Evolutionary conservation across 2,329 filamentous ascomycete species (phyloP), one percentile per base, ranked within the genome.

Genomic region (Seiridium unicorne): DNA sequence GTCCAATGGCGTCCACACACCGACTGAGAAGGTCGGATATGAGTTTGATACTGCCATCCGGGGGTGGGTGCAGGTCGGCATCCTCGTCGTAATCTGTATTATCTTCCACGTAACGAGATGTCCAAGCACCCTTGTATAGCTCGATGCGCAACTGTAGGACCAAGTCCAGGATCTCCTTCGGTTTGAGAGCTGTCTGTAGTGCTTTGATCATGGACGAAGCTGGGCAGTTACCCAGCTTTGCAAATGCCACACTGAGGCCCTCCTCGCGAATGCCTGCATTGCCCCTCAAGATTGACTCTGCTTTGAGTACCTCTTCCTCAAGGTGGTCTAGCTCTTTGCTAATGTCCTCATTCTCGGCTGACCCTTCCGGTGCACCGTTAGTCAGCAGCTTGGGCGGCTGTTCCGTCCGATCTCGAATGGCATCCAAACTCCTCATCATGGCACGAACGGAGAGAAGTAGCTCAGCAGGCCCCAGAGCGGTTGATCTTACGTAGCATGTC

Each of bases 101-200:
- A 66, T 90, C 89, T 36, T 53, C 49, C 44, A 90, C 76, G 72
- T 93, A 92, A 31, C 85, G 81, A 18, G 86, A 84, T 0, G 89
- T 92, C 91, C 91, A 94, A 38, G 88, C 88, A 60, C 90, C 90
- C 64, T 87, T 85, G 56, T 88, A 85, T 51, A 94, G 81, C 74
- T 93, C 89, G 64, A 89, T 81, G 59, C 90, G 86, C 36, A 94
- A 80, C 5, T 93, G 79, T 65, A 89, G 84, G 66, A 93, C 88
- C 57, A 94, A 81, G 42, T 87, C 87, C 9, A 92, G 78, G 32
- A 90, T 85, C 65, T 93, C 89, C 63, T 89, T 83, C 3, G 85
- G 87, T 53, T 83, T 81, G 61, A 92, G 84, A 35, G 82, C 83
- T 9, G 81, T 79, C 46, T 89, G 86, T 49, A 94, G 80, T 3